Evolutionary conservation across 352 stramenopile species (phyloP).

Genomic region (Plasmopara muralis): DNA sequence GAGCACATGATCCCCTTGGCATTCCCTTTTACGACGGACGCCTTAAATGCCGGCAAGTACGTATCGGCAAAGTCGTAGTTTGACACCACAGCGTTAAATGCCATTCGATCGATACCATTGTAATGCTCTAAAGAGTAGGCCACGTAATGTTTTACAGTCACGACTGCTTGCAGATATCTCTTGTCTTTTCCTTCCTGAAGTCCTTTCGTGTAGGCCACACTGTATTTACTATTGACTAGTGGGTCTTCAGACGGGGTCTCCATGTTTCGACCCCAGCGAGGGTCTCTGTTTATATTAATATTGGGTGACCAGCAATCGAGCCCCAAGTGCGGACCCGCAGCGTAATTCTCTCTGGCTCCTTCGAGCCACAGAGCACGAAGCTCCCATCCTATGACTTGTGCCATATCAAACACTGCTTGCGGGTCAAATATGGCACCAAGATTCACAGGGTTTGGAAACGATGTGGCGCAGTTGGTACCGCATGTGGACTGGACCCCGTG

Average conservation of each 20-base stretch:
- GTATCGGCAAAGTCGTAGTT: conserved; percentile 90
- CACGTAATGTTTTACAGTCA: conserved; percentile 92
- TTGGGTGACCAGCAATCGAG: conserved; percentile 93
- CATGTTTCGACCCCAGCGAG: conserved; percentile 91
- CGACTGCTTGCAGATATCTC: conserved; percentile 72
- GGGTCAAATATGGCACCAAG: conserved; percentile 86
- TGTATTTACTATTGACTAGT: conserved; percentile 87
- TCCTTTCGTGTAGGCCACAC: conserved; percentile 81
- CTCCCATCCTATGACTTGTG: conserved; percentile 80
- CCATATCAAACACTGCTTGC: conserved; percentile 72
- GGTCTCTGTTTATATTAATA: conserved; percentile 94
- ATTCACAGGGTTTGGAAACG: conserved; percentile 88
- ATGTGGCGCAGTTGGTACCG: conserved; percentile 72
- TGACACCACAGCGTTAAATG: conserved; percentile 87
- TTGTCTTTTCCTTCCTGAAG: conserved; percentile 77
- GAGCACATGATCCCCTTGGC: conserved; percentile 92
- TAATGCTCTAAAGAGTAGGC: conserved; percentile 88
- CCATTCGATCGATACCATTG: conserved; percentile 60
- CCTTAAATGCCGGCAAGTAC: conserved; percentile 84
- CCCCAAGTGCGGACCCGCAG: conserved; percentile 52
- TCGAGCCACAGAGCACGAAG: conserved; percentile 74
- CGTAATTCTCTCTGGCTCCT: conserved; percentile 65
- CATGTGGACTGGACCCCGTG: conserved; percentile 88
- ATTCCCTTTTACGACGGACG: conserved; percentile 71
- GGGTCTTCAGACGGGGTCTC: conserved; percentile 92